Conservation (phyloP, 257 asterid species). For the Solanum corneliomulleri region DNA sequence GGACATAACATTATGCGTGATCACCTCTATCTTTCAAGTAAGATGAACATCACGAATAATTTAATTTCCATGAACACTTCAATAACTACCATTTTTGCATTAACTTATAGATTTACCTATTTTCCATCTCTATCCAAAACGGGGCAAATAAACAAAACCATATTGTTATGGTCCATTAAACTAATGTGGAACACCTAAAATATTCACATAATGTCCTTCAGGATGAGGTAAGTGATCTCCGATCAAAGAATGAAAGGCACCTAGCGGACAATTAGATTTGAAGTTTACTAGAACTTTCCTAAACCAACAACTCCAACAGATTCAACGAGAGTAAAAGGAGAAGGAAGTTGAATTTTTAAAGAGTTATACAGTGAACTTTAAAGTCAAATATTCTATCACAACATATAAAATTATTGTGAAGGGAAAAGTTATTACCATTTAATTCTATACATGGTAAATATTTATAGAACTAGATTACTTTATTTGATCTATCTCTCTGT, state of each 20-base stretch:
- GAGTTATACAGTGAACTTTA: neutral
- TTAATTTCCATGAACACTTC: neutral
- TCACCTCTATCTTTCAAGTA: neutral
- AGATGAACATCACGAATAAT: neutral
- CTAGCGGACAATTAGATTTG: neutral
- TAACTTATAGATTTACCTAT: neutral
- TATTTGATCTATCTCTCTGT: neutral
- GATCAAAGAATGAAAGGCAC: neutral
- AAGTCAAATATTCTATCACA: neutral
- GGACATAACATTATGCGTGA: neutral
- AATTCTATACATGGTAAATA: neutral
- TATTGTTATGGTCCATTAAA: neutral
- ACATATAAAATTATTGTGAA: too few species aligned
- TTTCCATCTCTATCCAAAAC: neutral
- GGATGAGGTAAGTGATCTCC: neutral
- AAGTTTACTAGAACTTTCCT: neutral
- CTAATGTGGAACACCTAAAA: neutral
- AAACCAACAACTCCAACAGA: neutral
- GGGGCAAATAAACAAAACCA: neutral
- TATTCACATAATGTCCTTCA: neutral
- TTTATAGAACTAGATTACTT: neutral
- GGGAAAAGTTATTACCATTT: neutral
- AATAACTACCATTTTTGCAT: neutral
- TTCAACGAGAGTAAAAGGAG: neutral
- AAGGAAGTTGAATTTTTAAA: neutral